Conservation (phyloP, 106 monocot genomes). For the Amphibolis antarctica region DNA sequence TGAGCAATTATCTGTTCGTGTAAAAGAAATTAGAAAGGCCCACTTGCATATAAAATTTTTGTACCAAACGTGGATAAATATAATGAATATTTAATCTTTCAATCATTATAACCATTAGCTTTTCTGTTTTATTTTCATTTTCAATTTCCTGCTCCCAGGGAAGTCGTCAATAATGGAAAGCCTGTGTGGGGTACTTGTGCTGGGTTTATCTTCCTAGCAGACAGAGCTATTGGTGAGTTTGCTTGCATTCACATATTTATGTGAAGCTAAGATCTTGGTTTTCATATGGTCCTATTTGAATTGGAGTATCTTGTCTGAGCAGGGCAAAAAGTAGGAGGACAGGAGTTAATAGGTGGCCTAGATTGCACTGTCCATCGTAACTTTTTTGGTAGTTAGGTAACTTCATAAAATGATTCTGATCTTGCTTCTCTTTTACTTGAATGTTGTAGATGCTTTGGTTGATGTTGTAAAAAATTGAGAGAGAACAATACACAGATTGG, state of each 20-base stretch:
- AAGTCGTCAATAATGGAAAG: slow-evolving; percentile 71
- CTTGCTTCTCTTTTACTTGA: neutral
- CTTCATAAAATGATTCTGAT: neutral
- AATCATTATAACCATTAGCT: neutral
- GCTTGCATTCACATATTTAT: neutral
- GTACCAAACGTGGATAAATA: too few species aligned
- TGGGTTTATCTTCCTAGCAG: slow-evolving; percentile 84
- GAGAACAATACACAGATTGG: too few species aligned
- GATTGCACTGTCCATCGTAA: slow-evolving; percentile 91
- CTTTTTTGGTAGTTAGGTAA: slow-evolving; percentile 96
- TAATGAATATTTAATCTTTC: too few species aligned
- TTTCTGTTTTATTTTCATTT: slow-evolving; percentile 7
- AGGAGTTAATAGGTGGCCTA: slow-evolving; percentile 84
- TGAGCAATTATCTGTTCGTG: too few species aligned
- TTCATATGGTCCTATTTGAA: neutral
- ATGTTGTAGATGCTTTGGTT: neutral
- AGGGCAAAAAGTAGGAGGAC: slow-evolving; percentile 86
- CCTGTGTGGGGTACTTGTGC: slow-evolving; percentile 99
- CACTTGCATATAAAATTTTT: too few species aligned
- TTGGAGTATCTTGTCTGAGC: neutral
- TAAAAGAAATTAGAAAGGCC: too few species aligned
- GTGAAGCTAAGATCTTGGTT: neutral
- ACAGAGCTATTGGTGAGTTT: slow-evolving; percentile 70
- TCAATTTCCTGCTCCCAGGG: slow-evolving; percentile 86
- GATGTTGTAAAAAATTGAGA: too few species aligned